phyloP scores from a whole-genome alignment of 2,329 filamentous ascomycete species.

The Paraphoma sp. region DNA sequence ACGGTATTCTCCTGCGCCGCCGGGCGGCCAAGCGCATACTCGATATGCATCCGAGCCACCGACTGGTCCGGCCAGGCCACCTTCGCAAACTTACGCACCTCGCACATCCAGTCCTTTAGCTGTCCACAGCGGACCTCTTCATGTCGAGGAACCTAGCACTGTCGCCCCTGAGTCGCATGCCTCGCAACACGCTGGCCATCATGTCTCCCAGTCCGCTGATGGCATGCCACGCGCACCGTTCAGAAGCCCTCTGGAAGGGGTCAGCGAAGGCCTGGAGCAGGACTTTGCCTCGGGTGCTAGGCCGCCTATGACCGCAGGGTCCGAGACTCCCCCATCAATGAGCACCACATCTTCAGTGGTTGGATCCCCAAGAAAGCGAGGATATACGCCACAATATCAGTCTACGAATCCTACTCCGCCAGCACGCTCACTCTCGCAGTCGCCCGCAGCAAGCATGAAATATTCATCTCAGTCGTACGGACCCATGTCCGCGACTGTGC shows the following conservation, averaged over 20 bases:
- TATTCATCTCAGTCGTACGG: slow-evolving; percentile 56
- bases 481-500: slow-evolving; percentile 49
- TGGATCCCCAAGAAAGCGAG: slow-evolving; percentile 49
- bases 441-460: slow-evolving; percentile 62
- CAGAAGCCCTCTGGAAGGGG: slow-evolving; percentile 39
- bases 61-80: slow-evolving; percentile 40
- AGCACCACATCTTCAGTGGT: slow-evolving; percentile 43
- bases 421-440: slow-evolving; percentile 63
- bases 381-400: slow-evolving; percentile 59
- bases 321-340: slow-evolving; percentile 41
- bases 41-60: slow-evolving; percentile 49
- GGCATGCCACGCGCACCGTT: slow-evolving; percentile 31
- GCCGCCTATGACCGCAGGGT: slow-evolving; percentile 30
- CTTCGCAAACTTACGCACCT: slow-evolving; percentile 63
- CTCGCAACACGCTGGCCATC: slow-evolving; percentile 21
- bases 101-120: slow-evolving; percentile 71
- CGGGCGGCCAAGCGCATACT: slow-evolving; percentile 42
- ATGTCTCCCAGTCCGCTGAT: slow-evolving; percentile 37
- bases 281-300: slow-evolving; percentile 18
- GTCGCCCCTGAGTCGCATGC: background rate
- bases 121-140: slow-evolving; percentile 52
- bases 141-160: slow-evolving; percentile 20
- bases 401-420: slow-evolving; percentile 15
- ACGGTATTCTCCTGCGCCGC: slow-evolving; percentile 53
- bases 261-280: slow-evolving; percentile 43